Evolutionary conservation across 1,139 yeast genomes (phyloP).

Genomic region (Magnusiomyces sp.): DNA sequence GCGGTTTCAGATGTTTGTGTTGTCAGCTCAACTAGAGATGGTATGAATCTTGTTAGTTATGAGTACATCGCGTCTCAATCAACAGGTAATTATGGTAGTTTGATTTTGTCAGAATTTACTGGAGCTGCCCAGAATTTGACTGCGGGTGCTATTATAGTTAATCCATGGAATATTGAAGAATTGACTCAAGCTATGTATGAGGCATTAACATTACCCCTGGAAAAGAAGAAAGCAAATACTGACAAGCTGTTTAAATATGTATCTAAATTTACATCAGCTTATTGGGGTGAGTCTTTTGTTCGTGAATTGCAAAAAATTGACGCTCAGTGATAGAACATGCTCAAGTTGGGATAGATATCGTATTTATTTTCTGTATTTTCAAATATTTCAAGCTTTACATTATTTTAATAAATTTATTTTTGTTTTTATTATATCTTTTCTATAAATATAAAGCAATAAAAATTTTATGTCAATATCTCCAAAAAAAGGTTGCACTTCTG

Average conservation of each 20-base stretch:
- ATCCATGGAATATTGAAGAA: slow-evolving; percentile 98
- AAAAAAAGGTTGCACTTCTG: neutral
- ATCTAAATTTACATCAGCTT: slow-evolving; percentile 86
- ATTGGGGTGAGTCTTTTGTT: slow-evolving; percentile 96
- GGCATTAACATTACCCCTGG: slow-evolving; percentile 76
- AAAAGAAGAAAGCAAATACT: slow-evolving; percentile 69
- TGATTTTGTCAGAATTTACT: slow-evolving; percentile 87
- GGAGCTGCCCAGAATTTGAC: slow-evolving; percentile 98
- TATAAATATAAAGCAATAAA: no score
- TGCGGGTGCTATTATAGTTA: slow-evolving; percentile 76
- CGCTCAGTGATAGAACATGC: neutral
- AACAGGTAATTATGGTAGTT: slow-evolving; percentile 64
- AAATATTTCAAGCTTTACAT: neutral
- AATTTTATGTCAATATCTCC: neutral
- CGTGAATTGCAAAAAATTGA: slow-evolving; percentile 47
- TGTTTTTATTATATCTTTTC: neutral
- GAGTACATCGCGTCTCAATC: slow-evolving; percentile 96
- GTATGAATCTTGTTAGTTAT: slow-evolving; percentile 93
- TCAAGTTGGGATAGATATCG: neutral
- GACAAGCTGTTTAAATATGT: slow-evolving; percentile 77
- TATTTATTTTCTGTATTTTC: neutral
- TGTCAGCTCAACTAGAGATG: slow-evolving; percentile 92
- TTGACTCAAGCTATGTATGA: slow-evolving; percentile 78
- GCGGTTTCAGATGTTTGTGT: slow-evolving; percentile 82
- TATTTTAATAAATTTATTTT: neutral